Base-by-base conservation (phyloP, 768 basidiomycete genomes). In the Suillus weaverae region DNA sequence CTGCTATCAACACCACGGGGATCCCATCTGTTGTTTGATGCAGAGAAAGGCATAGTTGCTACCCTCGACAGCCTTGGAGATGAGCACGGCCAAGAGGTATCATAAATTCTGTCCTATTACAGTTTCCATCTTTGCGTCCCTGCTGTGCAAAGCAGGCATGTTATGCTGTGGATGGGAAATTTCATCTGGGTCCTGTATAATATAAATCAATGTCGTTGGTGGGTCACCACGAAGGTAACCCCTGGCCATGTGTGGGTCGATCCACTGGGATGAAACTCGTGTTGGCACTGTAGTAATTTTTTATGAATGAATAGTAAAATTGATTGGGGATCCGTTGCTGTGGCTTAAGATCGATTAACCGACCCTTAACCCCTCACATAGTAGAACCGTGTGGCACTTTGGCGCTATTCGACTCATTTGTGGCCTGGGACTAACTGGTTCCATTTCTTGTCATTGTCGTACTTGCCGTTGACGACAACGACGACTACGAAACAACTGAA, bases 41-140 rank as follows among this genome's bases (percentile, higher is more conserved):
- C 84, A 60, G 91, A 94, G 75, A 86, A 81, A 73, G 85, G 81
- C 30, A 79, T 90, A 61, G 79, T 90, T 16, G 79, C 76, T 62
- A 74, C 76, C 44, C 68, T 89, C 71, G 77, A 78, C 68, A 79
- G 73, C 26, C 61, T 78, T 38, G 80, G 77, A 67, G 51, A 22
- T 57, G 36, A 41, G 20, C 26, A 43, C 18, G 56, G 38, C 5
- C 38, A 30, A 41, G 38, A 39, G 30, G 38, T 30, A 59, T 41
- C 5, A 41, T 59, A 59, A 41, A 30, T 26, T 39, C 26, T 18
- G 56, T 18, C 38, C 38, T 59, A 59, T 36, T 13, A 11, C 13
- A 1, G 54, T 36, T 56, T 10, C 35, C 9, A 30, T 57, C 33
- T 35, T 5, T 20, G 38, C 10, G 5, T 3, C 16, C 26, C 38